Evolutionary conservation across 2,329 filamentous ascomycete genomes (phyloP).

Genomic region (Aspergillus sclerotialis): DNA sequence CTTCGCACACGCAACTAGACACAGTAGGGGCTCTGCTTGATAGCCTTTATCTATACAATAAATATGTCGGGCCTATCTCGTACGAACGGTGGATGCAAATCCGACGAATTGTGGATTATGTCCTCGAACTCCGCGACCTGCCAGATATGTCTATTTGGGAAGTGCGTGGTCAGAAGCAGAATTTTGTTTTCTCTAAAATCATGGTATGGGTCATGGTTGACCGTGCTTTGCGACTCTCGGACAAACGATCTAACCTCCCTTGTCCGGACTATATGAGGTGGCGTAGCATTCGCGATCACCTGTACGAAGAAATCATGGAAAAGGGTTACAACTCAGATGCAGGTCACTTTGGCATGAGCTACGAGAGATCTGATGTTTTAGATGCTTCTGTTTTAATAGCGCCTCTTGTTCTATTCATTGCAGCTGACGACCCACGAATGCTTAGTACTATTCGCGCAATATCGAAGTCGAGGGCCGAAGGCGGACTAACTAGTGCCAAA

Average conservation of each 20-base stretch:
- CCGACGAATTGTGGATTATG: constrained; percentile 59
- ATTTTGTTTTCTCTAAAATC: constrained; percentile 69
- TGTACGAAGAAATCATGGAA: constrained; percentile 68
- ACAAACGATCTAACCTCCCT: constrained; percentile 61
- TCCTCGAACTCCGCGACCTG: constrained; percentile 57
- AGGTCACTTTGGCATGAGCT: constrained; percentile 64
- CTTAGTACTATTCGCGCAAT: constrained; percentile 63
- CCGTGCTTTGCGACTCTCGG: constrained; percentile 62
- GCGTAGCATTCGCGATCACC: constrained; percentile 55
- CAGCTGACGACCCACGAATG: constrained; percentile 67
- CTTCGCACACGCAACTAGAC: constrained; percentile 66
- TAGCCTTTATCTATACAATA: constrained; percentile 66
- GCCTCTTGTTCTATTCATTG: constrained; percentile 69
- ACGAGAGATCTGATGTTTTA: constrained; percentile 59
- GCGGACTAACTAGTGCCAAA: constrained; percentile 65
- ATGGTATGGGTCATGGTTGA: constrained; percentile 79
- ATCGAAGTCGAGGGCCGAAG: constrained; percentile 62
- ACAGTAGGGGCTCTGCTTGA: constrained; percentile 73
- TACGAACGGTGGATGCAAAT: constrained; percentile 69
- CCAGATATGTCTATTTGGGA: constrained; percentile 78
- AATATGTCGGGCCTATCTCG: constrained; percentile 64
- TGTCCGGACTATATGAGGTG: constrained; percentile 61
- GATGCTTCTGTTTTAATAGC: constrained; percentile 68
- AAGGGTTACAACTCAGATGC: constrained; percentile 64
- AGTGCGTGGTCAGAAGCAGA: constrained; percentile 63